phyloP scores from a whole-genome alignment of 73 alveolate species.

The Paramecium pentaurelia region DNA sequence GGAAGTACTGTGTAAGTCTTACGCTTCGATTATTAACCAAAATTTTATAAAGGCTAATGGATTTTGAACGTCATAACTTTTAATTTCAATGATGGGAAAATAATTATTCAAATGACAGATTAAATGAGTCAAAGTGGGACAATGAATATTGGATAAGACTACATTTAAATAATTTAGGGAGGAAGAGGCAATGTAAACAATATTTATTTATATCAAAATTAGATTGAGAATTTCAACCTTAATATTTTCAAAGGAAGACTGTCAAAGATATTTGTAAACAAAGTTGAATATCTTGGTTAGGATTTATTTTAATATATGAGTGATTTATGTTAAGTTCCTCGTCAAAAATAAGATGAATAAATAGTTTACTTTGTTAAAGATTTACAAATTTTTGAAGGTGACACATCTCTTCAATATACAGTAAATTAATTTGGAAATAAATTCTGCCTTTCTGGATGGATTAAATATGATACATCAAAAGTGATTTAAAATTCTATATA shows the following conservation, averaged over 20 bases:
- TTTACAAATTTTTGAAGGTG: neutral
- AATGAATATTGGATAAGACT: neutral
- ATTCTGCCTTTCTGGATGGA: neutral
- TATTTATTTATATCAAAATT: neutral
- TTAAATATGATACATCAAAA: neutral
- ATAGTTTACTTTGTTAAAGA: neutral
- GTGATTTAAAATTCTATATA: neutral
- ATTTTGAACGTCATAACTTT: neutral
- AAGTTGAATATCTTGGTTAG: neutral
- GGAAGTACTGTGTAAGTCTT: neutral
- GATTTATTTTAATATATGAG: neutral
- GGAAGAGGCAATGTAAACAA: neutral
- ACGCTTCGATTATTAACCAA: neutral
- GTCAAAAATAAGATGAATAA: neutral
- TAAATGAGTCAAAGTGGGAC: neutral
- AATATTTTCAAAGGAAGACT: neutral
- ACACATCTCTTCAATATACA: neutral
- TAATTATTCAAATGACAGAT: neutral
- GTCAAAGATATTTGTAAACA: neutral
- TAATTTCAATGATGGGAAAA: neutral
- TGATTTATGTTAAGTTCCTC: neutral
- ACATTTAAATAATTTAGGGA: neutral
- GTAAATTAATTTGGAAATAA: neutral
- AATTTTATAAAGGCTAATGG: neutral
- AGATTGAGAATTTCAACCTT: neutral